phyloP scores from a whole-genome alignment of 768 basidiomycete species.

The Mycena latifolia region DNA sequence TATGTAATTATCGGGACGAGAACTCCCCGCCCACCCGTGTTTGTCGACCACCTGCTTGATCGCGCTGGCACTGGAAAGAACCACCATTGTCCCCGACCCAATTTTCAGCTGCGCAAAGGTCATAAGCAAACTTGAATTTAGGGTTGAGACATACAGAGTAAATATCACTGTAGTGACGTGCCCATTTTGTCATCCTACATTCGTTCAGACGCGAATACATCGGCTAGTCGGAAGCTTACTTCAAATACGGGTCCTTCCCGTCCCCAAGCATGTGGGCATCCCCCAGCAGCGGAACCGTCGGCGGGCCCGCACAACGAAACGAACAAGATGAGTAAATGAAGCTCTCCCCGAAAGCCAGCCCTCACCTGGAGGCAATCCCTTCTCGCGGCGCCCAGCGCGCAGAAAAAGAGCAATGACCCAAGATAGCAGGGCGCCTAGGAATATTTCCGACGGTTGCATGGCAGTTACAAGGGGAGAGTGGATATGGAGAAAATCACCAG shows the following conservation, averaged over 20 bases:
- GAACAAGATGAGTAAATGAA: not conserved
- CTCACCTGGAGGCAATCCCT: slow-evolving; percentile 6
- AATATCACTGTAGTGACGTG: slow-evolving; percentile 9
- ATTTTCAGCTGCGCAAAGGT: not conserved
- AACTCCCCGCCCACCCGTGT: slow-evolving; percentile 13
- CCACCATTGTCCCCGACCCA: slow-evolving; percentile 3
- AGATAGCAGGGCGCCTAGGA: not conserved
- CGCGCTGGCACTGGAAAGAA: slow-evolving; percentile 3
- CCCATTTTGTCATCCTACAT: slow-evolving; percentile 1
- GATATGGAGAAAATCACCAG: not conserved
- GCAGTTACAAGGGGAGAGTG: not conserved
- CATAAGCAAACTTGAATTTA: not conserved
- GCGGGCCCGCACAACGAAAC: not conserved
- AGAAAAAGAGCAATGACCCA: not conserved
- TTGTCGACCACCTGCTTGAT: no score
- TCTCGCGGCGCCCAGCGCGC: slow-evolving; percentile 4
- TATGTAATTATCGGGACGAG: slow-evolving; percentile 4
- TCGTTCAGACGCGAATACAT: no score
- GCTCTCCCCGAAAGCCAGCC: no score
- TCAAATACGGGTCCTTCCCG: not conserved
- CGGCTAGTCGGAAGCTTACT: no score
- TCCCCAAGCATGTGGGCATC: slow-evolving; percentile 2
- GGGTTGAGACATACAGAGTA: not conserved
- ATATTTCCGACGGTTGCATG: not conserved
- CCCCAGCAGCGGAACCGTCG: not conserved